Evolutionary conservation across 345 rosid species (phyloP), one percentile per base, ranked within the genome.

Genomic region (Euclidium syriacum): DNA sequence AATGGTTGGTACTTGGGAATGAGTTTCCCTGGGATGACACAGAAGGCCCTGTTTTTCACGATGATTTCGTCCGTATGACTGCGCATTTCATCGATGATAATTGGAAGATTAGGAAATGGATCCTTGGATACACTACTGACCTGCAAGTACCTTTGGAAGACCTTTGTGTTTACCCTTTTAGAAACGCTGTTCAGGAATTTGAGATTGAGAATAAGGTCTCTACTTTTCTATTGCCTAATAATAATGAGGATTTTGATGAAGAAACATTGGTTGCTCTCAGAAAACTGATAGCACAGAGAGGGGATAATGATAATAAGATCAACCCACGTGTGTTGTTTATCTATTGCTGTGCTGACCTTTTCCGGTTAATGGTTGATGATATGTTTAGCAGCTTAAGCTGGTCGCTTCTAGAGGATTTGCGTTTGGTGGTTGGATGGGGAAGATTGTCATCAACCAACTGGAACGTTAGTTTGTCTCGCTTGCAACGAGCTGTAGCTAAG

Each of bases 1-100:
- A 57, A 10, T 47, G 64, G 71, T 0, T 57, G 17, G 10, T 56
- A 26, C 71, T 66, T 15, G 10, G 33, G 3, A 2, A 2, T 3
- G 64, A 27, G 1, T 56, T 9, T n/a, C 4, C 56, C 4, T 36
- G 10, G 16, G 33, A 5, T 0, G 1, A 55, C 56, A 3, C 15
- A 1, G 15, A 12, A 29, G 64, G 20, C 8, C 64, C 64, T 11
- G 3, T 48, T 18, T 10, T 48, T 24, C 65, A 57, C 22, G 58
- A 67, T 10, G 58, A 48, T 58, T 67, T 57, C n/a, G 26, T 32
- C 17, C 48, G 42, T 29, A 4, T 67, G 8, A 7, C 72, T 7
- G 65, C 72, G 48, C 65, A 67, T 58, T 58, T 67, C 55, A n/a
- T 67, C 8, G 72, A 67, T 42, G 72, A 67, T 38, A 57, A 39